Evolutionary conservation across 2,329 filamentous ascomycete genomes (phyloP).

Genomic region (Claviceps sp.): DNA sequence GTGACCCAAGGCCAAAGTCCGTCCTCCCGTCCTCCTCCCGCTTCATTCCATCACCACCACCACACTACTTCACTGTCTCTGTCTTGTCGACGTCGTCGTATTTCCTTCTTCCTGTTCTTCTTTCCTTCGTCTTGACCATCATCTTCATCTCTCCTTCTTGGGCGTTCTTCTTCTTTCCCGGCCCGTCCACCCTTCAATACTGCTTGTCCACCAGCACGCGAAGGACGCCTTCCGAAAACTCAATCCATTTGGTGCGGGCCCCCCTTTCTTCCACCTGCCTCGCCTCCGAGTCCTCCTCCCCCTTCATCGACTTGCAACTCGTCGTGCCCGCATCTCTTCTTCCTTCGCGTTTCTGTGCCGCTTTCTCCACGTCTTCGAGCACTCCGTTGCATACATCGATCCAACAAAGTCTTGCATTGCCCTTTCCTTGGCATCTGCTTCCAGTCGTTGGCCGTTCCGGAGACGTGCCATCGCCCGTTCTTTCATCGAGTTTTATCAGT

Average conservation of each 20-base stretch:
- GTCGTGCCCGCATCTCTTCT: conserved; percentile 8
- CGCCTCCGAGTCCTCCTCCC: conserved; percentile 10
- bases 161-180: conserved; percentile 11
- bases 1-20: conserved; percentile 5
- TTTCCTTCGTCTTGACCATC: conserved; percentile 15
- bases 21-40: conserved; percentile 6
- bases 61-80: conserved; percentile 3
- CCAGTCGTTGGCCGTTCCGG: conserved; percentile 9
- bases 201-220: conserved; percentile 11
- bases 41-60: conserved; percentile 7
- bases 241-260: conserved; percentile 11
- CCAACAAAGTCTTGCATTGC: conserved; percentile 9
- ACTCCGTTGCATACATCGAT: conserved; percentile 12
- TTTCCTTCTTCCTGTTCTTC: conserved; percentile 11
- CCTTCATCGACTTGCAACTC: conserved; percentile 2
- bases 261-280: conserved; percentile 20
- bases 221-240: conserved; percentile 7
- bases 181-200: conserved; percentile 12
- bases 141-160: conserved; percentile 14
- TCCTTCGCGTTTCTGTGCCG: conserved; percentile 9
- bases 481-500: conserved; percentile 16
- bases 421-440: conserved; percentile 9
- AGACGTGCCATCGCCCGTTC: conserved; percentile 13
- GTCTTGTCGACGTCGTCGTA: conserved; percentile 7
- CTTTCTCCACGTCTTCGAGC: conserved; percentile 10